Evolutionary conservation across 768 basidiomycete genomes (phyloP).

Genomic region (Dioszegia crocea): DNA sequence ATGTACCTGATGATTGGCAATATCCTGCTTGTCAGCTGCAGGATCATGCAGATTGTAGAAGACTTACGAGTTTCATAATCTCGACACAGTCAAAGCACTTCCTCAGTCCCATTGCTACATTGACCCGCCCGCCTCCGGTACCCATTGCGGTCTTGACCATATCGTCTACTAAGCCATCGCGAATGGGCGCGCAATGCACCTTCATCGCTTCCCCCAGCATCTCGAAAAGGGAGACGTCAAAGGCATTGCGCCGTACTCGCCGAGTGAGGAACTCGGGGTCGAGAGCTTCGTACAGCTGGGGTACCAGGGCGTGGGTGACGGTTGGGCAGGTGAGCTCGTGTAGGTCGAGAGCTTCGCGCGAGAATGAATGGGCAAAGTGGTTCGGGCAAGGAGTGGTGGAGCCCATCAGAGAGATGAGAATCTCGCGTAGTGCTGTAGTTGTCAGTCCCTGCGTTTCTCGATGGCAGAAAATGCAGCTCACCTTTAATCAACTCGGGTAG

Average conservation of each 20-base stretch:
- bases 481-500: slow-evolving; percentile 36
- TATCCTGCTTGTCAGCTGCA: slow-evolving; percentile 60
- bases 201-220: slow-evolving; percentile 78
- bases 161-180: slow-evolving; percentile 73
- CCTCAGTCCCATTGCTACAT: slow-evolving; percentile 74
- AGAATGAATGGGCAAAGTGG: slow-evolving; percentile 38
- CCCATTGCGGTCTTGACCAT: slow-evolving; percentile 72
- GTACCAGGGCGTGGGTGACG: slow-evolving; percentile 59
- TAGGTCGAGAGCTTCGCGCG: slow-evolving; percentile 28
- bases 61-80: slow-evolving; percentile 86
- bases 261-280: slow-evolving; percentile 78
- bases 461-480: slow-evolving; percentile 10
- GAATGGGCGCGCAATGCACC: slow-evolving; percentile 88
- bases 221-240: slow-evolving; percentile 73
- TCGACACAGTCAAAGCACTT: slow-evolving; percentile 86
- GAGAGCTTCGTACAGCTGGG: slow-evolving; percentile 68
- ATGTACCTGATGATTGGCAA: slow-evolving; percentile 92
- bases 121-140: slow-evolving; percentile 64
- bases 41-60: slow-evolving; percentile 12
- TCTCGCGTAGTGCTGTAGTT: slow-evolving; percentile 65
- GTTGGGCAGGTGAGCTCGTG: slow-evolving; percentile 56
- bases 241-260: slow-evolving; percentile 70
- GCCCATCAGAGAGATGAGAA: slow-evolving; percentile 77
- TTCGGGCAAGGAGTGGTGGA: slow-evolving; percentile 55
- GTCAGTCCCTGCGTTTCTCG: neutral